Conservation (phyloP, 768 basidiomycete species). For the Epithele typhae region DNA sequence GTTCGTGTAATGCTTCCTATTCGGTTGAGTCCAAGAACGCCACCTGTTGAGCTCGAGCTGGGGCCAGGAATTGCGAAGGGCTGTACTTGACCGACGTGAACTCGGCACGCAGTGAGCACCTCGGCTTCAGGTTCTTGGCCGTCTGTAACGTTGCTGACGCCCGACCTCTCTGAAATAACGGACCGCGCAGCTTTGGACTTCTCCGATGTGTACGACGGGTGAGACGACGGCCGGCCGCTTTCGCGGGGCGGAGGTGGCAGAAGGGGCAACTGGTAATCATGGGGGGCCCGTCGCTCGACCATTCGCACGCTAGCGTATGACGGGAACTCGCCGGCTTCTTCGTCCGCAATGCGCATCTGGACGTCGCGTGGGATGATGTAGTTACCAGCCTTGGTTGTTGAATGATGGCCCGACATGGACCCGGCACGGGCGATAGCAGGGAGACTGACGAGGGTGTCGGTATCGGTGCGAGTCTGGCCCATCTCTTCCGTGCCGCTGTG, state of each 20-base stretch:
- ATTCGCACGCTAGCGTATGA: slow-evolving; percentile 25
- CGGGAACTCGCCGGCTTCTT: slow-evolving; percentile 23
- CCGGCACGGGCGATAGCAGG: slow-evolving; percentile 19
- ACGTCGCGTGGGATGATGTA: slow-evolving; percentile 35
- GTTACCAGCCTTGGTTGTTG: slow-evolving; percentile 27
- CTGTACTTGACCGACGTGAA: slow-evolving; percentile 32
- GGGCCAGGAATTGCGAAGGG: slow-evolving; percentile 9
- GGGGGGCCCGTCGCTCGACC: slow-evolving; percentile 17
- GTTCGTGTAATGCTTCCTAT: slow-evolving; percentile 41
- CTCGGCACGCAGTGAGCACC: slow-evolving; percentile 47
- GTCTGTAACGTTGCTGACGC: slow-evolving; percentile 26
- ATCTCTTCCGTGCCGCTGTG: slow-evolving; percentile 20
- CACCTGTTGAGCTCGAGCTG: slow-evolving; percentile 12
- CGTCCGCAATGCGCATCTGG: slow-evolving; percentile 28
- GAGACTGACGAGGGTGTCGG: slow-evolving; percentile 26
- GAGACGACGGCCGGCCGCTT: slow-evolving; percentile 7
- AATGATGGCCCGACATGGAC: slow-evolving; percentile 9
- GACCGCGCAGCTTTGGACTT: slow-evolving; percentile 18
- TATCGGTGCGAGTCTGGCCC: slow-evolving; percentile 21
- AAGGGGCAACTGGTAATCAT: slow-evolving; percentile 30
- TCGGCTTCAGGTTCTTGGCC: slow-evolving; percentile 40
- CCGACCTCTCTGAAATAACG: slow-evolving; percentile 25
- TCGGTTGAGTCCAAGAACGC: slow-evolving; percentile 42
- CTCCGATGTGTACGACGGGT: slow-evolving; percentile 10
- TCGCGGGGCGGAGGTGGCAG: slow-evolving; percentile 36